phyloP scores from a whole-genome alignment of 2,329 filamentous ascomycete species.

The Sphaerulina populicola region DNA sequence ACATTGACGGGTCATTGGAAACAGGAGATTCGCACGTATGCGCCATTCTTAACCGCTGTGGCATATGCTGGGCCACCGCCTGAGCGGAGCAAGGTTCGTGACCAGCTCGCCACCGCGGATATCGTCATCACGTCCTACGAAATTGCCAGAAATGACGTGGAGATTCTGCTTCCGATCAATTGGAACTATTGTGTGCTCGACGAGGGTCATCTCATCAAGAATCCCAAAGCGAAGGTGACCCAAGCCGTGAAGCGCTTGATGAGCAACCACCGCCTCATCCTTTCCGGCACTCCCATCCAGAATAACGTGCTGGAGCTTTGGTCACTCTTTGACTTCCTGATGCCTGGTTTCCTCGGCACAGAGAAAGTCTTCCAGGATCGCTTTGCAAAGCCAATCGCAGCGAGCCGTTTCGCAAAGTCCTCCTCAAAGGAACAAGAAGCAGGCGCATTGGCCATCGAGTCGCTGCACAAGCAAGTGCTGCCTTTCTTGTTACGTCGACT shows the following conservation, averaged over 20 bases:
- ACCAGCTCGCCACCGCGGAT: constrained; percentile 67
- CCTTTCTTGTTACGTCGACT: constrained; percentile 92
- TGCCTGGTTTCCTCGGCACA: constrained; percentile 93
- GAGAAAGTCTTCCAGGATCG: constrained; percentile 96
- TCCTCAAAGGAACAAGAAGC: constrained; percentile 98
- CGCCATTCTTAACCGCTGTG: constrained; percentile 81
- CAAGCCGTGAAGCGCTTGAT: constrained; percentile 80
- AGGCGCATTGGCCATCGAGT: constrained; percentile 90
- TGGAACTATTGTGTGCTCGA: constrained; percentile 98
- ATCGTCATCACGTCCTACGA: constrained; percentile 97
- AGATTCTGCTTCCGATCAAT: constrained; percentile 68
- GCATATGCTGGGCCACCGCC: constrained; percentile 84
- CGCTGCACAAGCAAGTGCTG: constrained; percentile 95
- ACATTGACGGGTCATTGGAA: constrained; percentile 98
- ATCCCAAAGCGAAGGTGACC: constrained; percentile 92
- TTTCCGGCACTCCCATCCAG: constrained; percentile 94
- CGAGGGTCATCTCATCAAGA: constrained; percentile 97
- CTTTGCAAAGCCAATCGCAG: constrained; percentile 90
- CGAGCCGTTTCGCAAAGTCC: constrained; percentile 90
- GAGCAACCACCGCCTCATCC: constrained; percentile 90
- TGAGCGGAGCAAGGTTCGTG: constrained; percentile 65
- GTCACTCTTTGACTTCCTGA: constrained; percentile 97
- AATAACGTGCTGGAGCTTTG: constrained; percentile 96
- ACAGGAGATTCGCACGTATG: constrained; percentile 91
- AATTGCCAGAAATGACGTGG: constrained; percentile 92